Evolutionary conservation across 31 red algal species (phyloP).

Genomic region (Asparagopsis taxiformis): DNA sequence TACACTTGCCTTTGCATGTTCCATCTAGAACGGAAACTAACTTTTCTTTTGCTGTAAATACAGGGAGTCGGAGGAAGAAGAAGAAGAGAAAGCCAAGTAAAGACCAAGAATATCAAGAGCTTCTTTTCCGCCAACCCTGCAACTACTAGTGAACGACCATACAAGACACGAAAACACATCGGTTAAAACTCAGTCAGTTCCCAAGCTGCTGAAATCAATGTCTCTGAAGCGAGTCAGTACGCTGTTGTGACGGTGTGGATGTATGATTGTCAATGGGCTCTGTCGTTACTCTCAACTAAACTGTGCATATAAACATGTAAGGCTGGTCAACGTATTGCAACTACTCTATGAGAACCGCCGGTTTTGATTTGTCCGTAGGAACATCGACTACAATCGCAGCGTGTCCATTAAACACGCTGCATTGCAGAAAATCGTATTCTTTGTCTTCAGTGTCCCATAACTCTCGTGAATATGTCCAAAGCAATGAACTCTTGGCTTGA

Average conservation of each 20-base stretch:
- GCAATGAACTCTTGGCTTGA: constrained; percentile 47
- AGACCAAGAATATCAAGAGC: constrained; percentile 62
- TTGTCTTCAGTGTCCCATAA: constrained; percentile 35
- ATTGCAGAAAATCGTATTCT: constrained; percentile 49
- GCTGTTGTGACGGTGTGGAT: constrained; percentile 29
- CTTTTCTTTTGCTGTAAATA: neutral
- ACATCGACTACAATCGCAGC: constrained; percentile 52
- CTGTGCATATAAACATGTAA: too few relatives aligned
- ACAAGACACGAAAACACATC: constrained; percentile 26
- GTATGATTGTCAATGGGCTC: too few relatives aligned
- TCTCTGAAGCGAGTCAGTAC: constrained; percentile 18
- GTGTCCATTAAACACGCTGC: constrained; percentile 63
- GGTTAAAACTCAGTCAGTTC: constrained; percentile 7
- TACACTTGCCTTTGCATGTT: neutral
- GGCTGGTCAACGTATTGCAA: too few relatives aligned
- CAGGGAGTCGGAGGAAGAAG: constrained; percentile 56
- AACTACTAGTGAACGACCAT: neutral
- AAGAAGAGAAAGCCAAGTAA: constrained; percentile 23
- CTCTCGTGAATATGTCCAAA: constrained; percentile 71
- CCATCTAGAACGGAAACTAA: neutral
- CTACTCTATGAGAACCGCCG: constrained; percentile 10
- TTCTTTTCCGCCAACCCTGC: constrained; percentile 44
- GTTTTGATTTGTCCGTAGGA: constrained; percentile 23
- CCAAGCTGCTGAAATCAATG: constrained; percentile 32
- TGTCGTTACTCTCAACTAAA: too few relatives aligned